phyloP scores from a whole-genome alignment of 371 early-diverging fungal genomes.

The Synchytrium microbalum region DNA sequence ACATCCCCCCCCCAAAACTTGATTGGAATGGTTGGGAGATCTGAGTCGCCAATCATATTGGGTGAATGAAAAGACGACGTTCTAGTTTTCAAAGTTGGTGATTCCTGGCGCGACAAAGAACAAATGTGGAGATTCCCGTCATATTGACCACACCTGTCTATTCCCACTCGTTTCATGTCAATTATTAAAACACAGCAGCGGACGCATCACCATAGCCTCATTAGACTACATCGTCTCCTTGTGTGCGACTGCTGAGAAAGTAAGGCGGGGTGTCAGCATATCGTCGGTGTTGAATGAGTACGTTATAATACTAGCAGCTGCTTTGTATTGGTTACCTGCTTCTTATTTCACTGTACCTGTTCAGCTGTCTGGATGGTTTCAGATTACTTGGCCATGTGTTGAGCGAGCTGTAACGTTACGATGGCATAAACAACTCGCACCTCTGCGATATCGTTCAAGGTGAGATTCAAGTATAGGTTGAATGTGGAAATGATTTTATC shows the following conservation, averaged over 20 bases:
- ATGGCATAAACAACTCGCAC: background rate
- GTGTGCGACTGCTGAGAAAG: background rate
- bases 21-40: no score
- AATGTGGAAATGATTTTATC: no score
- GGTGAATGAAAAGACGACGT: no score
- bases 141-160: no score
- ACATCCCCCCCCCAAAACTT: no score
- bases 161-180: no score
- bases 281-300: background rate
- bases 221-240: background rate
- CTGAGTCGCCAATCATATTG: no score
- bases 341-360: background rate
- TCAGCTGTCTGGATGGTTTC: background rate
- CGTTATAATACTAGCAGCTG: no score
- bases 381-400: background rate
- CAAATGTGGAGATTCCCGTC: no score
- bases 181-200: background rate
- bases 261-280: background rate
- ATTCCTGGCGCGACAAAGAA: no score
- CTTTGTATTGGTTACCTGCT: no score
- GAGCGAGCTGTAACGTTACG: background rate
- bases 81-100: no score
- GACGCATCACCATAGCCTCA: background rate
- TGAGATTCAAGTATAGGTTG: background rate
- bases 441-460: background rate